Conservation (phyloP, 2,329 filamentous ascomycete genomes). For the Penicillium freii region DNA sequence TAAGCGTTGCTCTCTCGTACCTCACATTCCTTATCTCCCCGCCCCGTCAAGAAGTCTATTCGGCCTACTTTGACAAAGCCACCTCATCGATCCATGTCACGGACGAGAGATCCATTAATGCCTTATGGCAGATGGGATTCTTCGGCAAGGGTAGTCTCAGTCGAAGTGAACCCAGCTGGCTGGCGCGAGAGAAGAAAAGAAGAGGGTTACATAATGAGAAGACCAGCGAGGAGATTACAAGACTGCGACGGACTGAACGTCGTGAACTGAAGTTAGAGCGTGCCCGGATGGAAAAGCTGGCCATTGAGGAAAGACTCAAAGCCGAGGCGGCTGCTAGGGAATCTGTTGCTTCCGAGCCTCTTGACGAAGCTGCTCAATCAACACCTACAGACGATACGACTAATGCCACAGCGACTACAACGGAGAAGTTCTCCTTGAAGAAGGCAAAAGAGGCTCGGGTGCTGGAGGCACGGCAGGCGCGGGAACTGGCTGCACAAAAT, state of each 20-base stretch:
- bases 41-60: conserved; percentile 61
- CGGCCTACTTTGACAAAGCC: conserved; percentile 75
- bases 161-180: conserved; percentile 91
- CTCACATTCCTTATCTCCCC: conserved; percentile 68
- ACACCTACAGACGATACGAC: conserved; percentile 16
- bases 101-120: conserved; percentile 70
- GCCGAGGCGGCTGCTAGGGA: conserved; percentile 49
- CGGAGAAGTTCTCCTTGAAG: conserved; percentile 36
- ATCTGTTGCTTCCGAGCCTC: conserved; percentile 12
- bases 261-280: conserved; percentile 85
- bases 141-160: conserved; percentile 93
- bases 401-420: conserved; percentile 17
- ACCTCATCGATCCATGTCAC: conserved; percentile 83
- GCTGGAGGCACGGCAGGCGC: conserved; percentile 22
- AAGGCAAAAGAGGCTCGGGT: conserved; percentile 34
- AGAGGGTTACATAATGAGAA: conserved; percentile 61
- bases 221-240: conserved; percentile 81
- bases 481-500: conserved; percentile 16
- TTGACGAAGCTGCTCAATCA: conserved; percentile 14
- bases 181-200: conserved; percentile 75
- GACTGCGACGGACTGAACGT: conserved; percentile 73
- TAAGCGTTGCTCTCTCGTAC: conserved; percentile 77
- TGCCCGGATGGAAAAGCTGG: conserved; percentile 81
- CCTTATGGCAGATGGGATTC: conserved; percentile 94
- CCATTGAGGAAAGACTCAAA: conserved; percentile 68